Evolutionary conservation across 345 rosid genomes (phyloP).

Genomic region (Passiflora organensis): DNA sequence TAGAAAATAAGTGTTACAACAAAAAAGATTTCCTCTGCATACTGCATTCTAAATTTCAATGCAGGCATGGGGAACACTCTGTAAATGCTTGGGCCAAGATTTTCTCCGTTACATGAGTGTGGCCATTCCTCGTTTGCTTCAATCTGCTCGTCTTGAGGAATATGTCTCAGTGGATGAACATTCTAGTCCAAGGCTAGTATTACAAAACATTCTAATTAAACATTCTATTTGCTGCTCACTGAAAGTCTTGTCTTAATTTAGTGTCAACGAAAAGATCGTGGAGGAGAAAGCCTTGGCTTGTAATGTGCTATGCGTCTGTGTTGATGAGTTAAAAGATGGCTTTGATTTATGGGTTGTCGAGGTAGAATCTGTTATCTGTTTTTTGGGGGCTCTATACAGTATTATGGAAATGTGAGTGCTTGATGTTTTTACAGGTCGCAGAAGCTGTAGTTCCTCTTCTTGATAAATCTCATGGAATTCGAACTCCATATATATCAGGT

Average conservation of each 20-base stretch:
- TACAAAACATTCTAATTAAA: too few relatives aligned
- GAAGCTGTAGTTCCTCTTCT: conserved; percentile 16
- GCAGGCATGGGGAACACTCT: conserved; percentile 19
- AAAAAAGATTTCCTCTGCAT: too few relatives aligned
- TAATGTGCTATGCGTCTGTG: not conserved
- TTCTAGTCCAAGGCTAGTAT: not conserved
- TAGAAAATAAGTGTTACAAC: not conserved
- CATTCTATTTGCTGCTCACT: too few relatives aligned
- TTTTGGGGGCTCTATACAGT: not conserved
- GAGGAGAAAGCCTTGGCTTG: conserved; percentile 14
- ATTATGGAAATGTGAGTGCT: not conserved
- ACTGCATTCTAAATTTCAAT: too few relatives aligned
- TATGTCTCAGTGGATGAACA: not conserved
- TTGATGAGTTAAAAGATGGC: conserved; percentile 6
- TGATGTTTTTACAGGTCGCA: conserved; percentile 12
- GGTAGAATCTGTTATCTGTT: not conserved
- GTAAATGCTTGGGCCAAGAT: conserved; percentile 12
- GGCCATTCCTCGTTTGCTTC: conserved; percentile 10
- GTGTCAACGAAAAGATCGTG: not conserved
- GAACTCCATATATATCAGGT: conserved; percentile 11
- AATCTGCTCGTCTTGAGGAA: conserved; percentile 1
- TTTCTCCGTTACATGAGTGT: conserved; percentile 7
- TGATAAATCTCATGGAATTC: not conserved
- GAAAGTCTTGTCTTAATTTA: not conserved
- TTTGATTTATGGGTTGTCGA: not conserved